Conservation (phyloP, 106 monocot species). For the Dendrobium huoshanense region DNA sequence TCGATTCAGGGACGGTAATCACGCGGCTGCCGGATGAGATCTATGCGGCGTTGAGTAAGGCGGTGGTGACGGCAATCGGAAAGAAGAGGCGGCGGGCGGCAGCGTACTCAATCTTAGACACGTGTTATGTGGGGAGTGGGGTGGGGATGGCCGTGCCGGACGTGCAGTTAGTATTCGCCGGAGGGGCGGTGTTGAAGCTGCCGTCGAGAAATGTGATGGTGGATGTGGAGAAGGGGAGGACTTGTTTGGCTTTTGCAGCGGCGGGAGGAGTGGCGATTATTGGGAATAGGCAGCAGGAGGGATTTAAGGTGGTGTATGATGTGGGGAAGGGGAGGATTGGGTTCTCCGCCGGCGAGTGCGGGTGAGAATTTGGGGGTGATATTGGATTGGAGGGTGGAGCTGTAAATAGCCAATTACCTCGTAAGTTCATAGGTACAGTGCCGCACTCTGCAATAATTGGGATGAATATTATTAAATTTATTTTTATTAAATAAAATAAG, state of each 20-base stretch:
- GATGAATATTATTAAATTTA: no score
- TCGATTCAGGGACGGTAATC: slow-evolving; percentile 77
- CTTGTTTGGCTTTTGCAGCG: slow-evolving; percentile 59
- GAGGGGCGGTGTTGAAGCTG: slow-evolving; percentile 42
- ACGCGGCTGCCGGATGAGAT: slow-evolving; percentile 40
- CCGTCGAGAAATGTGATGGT: slow-evolving; percentile 42
- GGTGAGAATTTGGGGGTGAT: slow-evolving; percentile 4
- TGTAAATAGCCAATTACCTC: no score
- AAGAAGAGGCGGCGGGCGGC: slow-evolving; percentile 6
- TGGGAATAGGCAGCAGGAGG: slow-evolving; percentile 48
- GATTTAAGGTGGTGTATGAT: slow-evolving; percentile 44
- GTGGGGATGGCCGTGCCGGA: slow-evolving; percentile 22
- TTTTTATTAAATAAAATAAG: no score
- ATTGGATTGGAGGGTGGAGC: no score
- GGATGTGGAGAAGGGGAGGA: slow-evolving; percentile 27
- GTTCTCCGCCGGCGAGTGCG: slow-evolving; percentile 39
- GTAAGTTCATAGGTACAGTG: no score
- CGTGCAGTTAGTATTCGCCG: slow-evolving; percentile 43
- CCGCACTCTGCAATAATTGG: no score
- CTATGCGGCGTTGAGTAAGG: slow-evolving; percentile 33
- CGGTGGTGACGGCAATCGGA: slow-evolving; percentile 15
- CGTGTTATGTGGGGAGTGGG: slow-evolving; percentile 44
- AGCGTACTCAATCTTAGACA: slow-evolving; percentile 56
- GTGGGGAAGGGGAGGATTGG: slow-evolving; percentile 28
- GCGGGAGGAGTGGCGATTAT: slow-evolving; percentile 21